Conservation (phyloP, 2,329 filamentous ascomycete genomes). For the Emmonsiellopsis sp. region DNA sequence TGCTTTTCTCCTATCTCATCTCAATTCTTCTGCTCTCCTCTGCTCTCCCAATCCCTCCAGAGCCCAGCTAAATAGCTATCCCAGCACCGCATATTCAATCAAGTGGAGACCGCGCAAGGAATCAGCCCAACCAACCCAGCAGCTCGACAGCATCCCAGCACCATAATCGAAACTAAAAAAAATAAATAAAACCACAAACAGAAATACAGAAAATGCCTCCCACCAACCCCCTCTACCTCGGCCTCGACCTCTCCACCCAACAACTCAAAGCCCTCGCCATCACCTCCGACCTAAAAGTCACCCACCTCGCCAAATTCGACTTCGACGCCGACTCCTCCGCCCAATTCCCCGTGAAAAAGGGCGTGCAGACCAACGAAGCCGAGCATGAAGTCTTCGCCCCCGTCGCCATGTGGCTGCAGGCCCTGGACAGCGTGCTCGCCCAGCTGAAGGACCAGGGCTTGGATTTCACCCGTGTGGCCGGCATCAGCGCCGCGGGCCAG, state of each 20-base stretch:
- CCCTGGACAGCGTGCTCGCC: conserved; percentile 72
- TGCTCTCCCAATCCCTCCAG: too few relatives aligned
- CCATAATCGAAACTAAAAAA: too few relatives aligned
- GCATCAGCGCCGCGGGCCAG: conserved; percentile 85
- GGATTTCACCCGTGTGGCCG: conserved; percentile 65
- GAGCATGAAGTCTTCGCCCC: conserved; percentile 89
- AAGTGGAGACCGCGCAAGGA: too few relatives aligned
- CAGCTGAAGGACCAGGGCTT: conserved; percentile 61
- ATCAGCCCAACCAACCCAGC: too few relatives aligned
- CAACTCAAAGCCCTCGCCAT: conserved; percentile 92
- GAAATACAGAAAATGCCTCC: too few relatives aligned
- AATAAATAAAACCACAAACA: too few relatives aligned
- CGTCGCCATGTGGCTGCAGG: conserved; percentile 89
- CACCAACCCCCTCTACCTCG: conserved; percentile 62
- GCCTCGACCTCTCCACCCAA: conserved; percentile 93
- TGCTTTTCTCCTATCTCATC: too few relatives aligned
- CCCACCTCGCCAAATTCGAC: conserved; percentile 82
- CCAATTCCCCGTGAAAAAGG: conserved; percentile 70
- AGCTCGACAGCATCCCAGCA: too few relatives aligned
- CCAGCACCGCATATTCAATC: too few relatives aligned
- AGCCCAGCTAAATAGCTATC: too few relatives aligned
- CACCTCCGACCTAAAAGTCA: conserved; percentile 67
- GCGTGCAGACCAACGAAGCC: conserved; percentile 69
- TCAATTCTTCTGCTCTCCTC: too few relatives aligned
- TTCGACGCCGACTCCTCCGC: conserved; percentile 77